These are phyloP conservation scores for Apium graveolens DNA, from an alignment of 129 eudicot genomes.

Conservation along the genomic window DNA sequence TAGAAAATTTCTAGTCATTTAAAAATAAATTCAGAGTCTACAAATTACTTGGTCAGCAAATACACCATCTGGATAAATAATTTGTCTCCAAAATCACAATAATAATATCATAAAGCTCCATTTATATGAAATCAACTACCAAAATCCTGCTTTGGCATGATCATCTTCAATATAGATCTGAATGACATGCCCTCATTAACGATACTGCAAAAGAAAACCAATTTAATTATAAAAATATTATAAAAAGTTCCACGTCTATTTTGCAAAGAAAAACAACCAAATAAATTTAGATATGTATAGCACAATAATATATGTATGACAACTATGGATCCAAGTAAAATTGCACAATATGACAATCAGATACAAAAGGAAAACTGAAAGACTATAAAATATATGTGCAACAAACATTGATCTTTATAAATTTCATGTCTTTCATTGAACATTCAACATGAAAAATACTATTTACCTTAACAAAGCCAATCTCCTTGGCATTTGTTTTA, in stretches of 20 bases:
- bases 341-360: not conserved
- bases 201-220: slow-evolving; percentile 27
- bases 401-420: not conserved
- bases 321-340: not conserved
- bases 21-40: not conserved
- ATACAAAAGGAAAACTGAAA: not conserved
- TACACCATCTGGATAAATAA: not conserved
- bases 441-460: not conserved
- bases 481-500: slow-evolving; percentile 55
- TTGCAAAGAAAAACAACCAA: not conserved
- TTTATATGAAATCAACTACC: not conserved
- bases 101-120: not conserved
- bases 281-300: too few relatives aligned
- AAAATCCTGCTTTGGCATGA: not conserved
- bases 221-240: not conserved
- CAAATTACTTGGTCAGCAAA: not conserved
- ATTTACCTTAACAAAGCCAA: slow-evolving; percentile 52
- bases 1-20: not conserved
- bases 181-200: slow-evolving; percentile 6
- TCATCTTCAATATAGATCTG: not conserved
- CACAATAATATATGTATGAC: not conserved
- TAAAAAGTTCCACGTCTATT: not conserved
- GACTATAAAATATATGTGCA: not conserved
- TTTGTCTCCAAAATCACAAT: not conserved
- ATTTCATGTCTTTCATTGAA: too few relatives aligned